These are phyloP conservation scores for Daldinia grandis DNA, from an alignment of 495 filamentous ascomycete genomes.

Conservation along the genomic window DNA sequence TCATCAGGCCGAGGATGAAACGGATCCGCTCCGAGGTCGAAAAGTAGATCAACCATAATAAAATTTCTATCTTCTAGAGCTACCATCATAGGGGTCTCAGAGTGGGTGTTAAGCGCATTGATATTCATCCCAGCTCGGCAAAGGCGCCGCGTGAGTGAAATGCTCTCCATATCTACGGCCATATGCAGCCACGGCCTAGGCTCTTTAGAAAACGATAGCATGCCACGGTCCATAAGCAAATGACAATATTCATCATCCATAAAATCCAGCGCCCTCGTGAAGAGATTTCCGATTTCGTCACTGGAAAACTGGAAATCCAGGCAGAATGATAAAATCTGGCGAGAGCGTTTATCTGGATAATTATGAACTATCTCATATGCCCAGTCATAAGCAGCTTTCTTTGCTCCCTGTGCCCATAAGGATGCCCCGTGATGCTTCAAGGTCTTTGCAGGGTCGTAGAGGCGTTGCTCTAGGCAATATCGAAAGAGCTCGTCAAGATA, in stretches of 20 bases:
- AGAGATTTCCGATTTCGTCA: conserved; percentile 5
- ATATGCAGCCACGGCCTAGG: conserved; percentile 18
- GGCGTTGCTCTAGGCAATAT: not conserved
- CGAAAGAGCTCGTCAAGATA: conserved; percentile 23
- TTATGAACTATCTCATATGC: not conserved
- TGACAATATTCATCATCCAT: not conserved
- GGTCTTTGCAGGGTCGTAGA: not conserved
- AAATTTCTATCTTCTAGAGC: not conserved
- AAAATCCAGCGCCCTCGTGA: not conserved
- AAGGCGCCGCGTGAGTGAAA: conserved; percentile 18
- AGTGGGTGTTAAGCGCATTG: conserved; percentile 4
- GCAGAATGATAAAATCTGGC: conserved; percentile 5
- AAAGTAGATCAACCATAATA: conserved; percentile 3
- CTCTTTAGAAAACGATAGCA: not conserved
- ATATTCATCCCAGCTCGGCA: conserved; percentile 20
- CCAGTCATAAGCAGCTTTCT: not conserved
- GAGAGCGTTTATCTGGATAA: not conserved
- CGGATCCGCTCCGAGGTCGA: conserved; percentile 26
- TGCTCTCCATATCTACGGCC: conserved; percentile 2
- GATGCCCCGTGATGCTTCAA: conserved; percentile 16
- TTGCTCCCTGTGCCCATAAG: not conserved
- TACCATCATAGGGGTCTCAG: conserved; percentile 14
- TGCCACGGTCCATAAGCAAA: conserved; percentile 12
- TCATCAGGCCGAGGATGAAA: conserved; percentile 18
- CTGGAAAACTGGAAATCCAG: conserved; percentile 6